Evolutionary conservation across 495 filamentous ascomycete genomes (phyloP).

Genomic region (Neurospora sublineolata): DNA sequence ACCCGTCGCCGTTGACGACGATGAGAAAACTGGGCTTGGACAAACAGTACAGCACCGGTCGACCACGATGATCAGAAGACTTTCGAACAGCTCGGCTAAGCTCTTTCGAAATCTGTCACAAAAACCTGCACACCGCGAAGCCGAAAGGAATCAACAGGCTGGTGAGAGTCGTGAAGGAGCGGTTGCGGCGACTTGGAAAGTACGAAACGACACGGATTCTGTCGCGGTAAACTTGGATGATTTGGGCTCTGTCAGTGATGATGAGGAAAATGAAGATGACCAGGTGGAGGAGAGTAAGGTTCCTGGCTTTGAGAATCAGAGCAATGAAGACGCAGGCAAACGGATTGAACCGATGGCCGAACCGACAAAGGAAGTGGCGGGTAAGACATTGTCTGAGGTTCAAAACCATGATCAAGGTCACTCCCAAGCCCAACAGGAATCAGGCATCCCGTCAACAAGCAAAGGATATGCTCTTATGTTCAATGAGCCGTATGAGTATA

Average conservation of each 20-base stretch:
- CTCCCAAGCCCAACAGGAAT: background rate
- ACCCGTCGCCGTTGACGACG: slow-evolving; percentile 43
- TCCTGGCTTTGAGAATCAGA: background rate
- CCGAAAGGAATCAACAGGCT: slow-evolving; percentile 7
- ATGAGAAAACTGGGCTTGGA: background rate
- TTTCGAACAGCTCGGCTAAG: slow-evolving; percentile 36
- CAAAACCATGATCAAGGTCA: background rate
- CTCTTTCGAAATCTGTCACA: slow-evolving; percentile 37
- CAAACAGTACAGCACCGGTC: background rate
- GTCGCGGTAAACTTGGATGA: slow-evolving; percentile 44
- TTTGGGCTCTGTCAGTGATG: slow-evolving; percentile 29
- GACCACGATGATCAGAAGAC: slow-evolving; percentile 24
- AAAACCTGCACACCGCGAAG: slow-evolving; percentile 13
- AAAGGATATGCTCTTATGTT: background rate
- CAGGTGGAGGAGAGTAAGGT: background rate
- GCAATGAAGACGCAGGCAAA: background rate
- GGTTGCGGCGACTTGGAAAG: slow-evolving; percentile 23
- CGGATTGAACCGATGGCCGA: background rate
- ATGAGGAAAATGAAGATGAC: background rate
- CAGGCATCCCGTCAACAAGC: background rate
- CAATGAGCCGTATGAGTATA: background rate
- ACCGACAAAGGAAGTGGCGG: background rate
- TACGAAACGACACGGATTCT: slow-evolving; percentile 32
- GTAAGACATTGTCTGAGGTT: background rate
- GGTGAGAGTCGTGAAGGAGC: slow-evolving; percentile 32